These are phyloP conservation scores for Lolium rigidum DNA, from an alignment of 176 grass and related monocot species.

Conservation along the genomic window DNA sequence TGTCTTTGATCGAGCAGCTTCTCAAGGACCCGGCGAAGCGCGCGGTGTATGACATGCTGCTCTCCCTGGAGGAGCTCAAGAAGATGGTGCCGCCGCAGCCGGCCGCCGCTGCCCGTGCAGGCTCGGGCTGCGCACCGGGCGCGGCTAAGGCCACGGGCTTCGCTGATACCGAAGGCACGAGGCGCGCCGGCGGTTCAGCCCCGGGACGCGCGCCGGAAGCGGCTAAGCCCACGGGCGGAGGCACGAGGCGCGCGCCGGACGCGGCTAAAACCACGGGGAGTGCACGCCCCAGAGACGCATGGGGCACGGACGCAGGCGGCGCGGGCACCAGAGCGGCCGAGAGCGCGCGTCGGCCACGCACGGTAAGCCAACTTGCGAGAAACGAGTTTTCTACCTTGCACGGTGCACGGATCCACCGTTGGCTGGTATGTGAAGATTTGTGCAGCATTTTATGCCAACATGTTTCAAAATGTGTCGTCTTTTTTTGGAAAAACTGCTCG, in stretches of 20 bases:
- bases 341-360: too few relatives aligned
- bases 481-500: too few relatives aligned
- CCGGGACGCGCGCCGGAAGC: not conserved
- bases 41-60: constrained; percentile 76
- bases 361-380: too few relatives aligned
- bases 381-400: too few relatives aligned
- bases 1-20: constrained; percentile 35
- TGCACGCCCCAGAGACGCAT: too few relatives aligned
- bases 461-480: too few relatives aligned
- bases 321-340: not conserved
- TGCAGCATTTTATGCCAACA: too few relatives aligned
- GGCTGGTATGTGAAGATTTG: too few relatives aligned
- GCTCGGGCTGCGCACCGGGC: not conserved
- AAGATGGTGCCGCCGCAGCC: constrained; percentile 40
- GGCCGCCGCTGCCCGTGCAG: not conserved
- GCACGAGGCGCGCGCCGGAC: not conserved
- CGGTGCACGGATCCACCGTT: too few relatives aligned
- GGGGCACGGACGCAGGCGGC: not conserved
- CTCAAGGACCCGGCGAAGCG: constrained; percentile 78
- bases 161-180: not conserved
- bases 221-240: not conserved
- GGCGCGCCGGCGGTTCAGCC: not conserved
- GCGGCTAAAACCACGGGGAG: not conserved
- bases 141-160: not conserved
- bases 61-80: constrained; percentile 70